Evolutionary conservation across 495 filamentous ascomycete genomes (phyloP), one percentile per base, ranked within the genome.

Genomic region (Trypethelium eluteriae): DNA sequence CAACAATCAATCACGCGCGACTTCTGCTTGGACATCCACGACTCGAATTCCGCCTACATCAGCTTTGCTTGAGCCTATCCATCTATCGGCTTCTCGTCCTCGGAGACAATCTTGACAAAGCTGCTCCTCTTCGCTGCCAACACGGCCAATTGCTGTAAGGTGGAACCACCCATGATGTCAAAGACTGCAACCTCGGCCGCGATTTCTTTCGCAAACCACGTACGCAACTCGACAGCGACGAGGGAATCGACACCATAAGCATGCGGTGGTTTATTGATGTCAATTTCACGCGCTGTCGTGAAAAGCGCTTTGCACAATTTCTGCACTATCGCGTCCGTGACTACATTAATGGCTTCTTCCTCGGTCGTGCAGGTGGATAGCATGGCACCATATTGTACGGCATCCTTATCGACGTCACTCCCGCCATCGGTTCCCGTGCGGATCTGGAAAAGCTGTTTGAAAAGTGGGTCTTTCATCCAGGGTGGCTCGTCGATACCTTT

Each of bases 191-290:
- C 41, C 12, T 64, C 62, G 16, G 32, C 44, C 5, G 25, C 62
- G 32, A 64, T 44, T 11, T 64, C 62, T 49, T 64, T 41, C 32
- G 32, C 32, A 47, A 64, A 49, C 62, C 62, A 64, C 14, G 38
- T 46, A 38, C 62, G 62, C 35, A 64, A 35, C 38, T 44, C 62
- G 16, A 50, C 62, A 44, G 41, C 62, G 14, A 64, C 62, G 32
- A 64, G 62, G 2, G 62, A 64, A 64, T 64, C 62, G 2, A 64
- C 62, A 12, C 62, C 62, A 2, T 53, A 53, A 53, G 49, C 49
- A 53, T 53, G 49, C 5, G 49, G 49, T 25, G 49, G 49, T 18
- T 25, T 53, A 0, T 53, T 53, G 5, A n/a, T 53, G n/a, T 53
- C 49, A 53, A 53, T 53, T 5, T 53, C 49, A 53, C 12, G n/a